phyloP scores from a whole-genome alignment of 768 basidiomycete species.

The Daedaleopsis sinensis region DNA sequence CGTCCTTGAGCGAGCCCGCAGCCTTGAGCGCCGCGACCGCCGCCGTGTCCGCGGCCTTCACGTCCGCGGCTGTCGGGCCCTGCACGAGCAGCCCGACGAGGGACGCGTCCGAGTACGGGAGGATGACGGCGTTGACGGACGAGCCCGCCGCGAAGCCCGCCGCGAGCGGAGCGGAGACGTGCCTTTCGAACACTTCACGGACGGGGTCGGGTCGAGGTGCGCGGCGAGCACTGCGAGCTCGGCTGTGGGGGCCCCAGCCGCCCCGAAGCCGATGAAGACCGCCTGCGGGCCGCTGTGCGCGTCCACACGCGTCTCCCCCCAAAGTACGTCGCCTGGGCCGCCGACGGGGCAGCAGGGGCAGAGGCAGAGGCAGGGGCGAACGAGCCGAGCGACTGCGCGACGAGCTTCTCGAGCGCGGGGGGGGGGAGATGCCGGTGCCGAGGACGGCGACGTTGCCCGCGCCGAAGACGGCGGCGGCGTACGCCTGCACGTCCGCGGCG shows the following conservation, averaged over 20 bases:
- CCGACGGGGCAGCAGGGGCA: constrained; percentile 39
- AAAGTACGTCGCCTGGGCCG: constrained; percentile 60
- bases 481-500: constrained; percentile 71
- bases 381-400: constrained; percentile 64
- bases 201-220: constrained; percentile 75
- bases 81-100: constrained; percentile 85
- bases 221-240: constrained; percentile 81
- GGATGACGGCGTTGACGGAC: constrained; percentile 71
- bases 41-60: constrained; percentile 69
- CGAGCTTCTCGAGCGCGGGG: constrained; percentile 66
- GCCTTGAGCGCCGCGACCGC: constrained; percentile 68
- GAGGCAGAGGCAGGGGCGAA: too few relatives aligned
- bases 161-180: constrained; percentile 70
- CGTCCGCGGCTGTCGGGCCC: constrained; percentile 60
- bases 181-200: constrained; percentile 87
- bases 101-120: constrained; percentile 91
- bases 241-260: constrained; percentile 61
- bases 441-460: constrained; percentile 84
- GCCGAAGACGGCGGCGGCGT: constrained; percentile 72
- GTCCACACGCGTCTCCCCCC: constrained; percentile 86
- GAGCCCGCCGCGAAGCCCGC: constrained; percentile 59
- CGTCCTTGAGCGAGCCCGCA: constrained; percentile 45
- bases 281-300: constrained; percentile 66
- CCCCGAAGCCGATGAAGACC: constrained; percentile 87
- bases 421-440: constrained; percentile 86